Conservation (phyloP, 2,329 filamentous ascomycete genomes). For the Fusarium algeriense region DNA sequence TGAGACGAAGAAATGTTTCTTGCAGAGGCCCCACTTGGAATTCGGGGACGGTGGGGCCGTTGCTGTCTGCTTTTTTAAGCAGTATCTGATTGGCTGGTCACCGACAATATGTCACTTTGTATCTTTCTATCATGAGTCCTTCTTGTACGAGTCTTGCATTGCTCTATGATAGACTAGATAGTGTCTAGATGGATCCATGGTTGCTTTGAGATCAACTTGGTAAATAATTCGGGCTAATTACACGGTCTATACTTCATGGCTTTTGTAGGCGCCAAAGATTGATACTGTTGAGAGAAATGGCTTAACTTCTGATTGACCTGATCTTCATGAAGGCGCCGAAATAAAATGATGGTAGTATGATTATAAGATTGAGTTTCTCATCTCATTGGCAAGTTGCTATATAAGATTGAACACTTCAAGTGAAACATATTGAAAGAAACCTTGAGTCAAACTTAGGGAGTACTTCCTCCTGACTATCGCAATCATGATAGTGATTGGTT, state of each 20-base stretch:
- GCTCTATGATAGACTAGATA: background rate
- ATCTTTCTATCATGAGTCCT: background rate
- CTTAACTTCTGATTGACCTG: background rate
- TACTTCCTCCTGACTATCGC: conserved; percentile 3
- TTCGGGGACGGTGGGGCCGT: conserved; percentile 25
- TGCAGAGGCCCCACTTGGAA: conserved; percentile 34
- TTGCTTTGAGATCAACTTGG: no score
- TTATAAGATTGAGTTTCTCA: background rate
- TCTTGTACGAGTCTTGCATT: background rate
- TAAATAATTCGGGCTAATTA: no score
- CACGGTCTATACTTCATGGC: fast-evolving
- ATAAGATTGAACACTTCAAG: no score
- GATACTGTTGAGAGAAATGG: background rate
- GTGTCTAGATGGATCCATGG: no score
- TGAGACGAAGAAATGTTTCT: conserved; percentile 43
- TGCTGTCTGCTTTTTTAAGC: conserved; percentile 33
- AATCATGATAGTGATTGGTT: conserved; percentile 38
- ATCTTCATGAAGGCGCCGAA: no score
- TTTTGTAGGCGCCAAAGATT: no score
- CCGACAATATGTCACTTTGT: background rate
- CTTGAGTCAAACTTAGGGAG: background rate
- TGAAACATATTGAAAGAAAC: background rate
- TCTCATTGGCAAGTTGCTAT: background rate
- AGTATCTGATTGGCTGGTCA: conserved; percentile 25
- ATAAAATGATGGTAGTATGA: background rate